Conservation (phyloP, 805 yeast genomes). For the Torulaspora maleeae region DNA sequence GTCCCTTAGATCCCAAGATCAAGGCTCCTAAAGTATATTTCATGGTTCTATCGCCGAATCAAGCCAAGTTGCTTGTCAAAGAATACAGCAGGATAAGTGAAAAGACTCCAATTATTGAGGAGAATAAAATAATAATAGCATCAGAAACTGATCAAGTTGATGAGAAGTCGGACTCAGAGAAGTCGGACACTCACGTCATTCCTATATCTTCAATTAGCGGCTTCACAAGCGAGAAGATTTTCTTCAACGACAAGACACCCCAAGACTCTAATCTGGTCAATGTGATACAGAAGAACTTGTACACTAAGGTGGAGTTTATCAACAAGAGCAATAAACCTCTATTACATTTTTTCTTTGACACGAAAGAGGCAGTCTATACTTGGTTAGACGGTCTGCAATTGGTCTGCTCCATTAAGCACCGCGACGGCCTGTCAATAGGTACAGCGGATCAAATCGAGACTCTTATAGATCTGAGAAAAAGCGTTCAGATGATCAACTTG, state of each 20-base stretch:
- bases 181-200: slow-evolving; percentile 37
- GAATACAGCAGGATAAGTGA: slow-evolving; percentile 48
- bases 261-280: slow-evolving; percentile 47
- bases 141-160: slow-evolving; percentile 6
- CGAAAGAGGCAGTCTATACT: slow-evolving; percentile 58
- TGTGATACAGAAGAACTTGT: slow-evolving; percentile 52
- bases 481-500: slow-evolving; percentile 46
- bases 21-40: slow-evolving; percentile 45
- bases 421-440: slow-evolving; percentile 37
- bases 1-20: slow-evolving; percentile 38
- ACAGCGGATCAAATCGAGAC: slow-evolving; percentile 43
- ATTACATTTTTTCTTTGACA: slow-evolving; percentile 64
- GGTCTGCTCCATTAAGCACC: slow-evolving; percentile 36
- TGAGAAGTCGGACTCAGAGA: slow-evolving; percentile 10
- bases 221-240: slow-evolving; percentile 48
- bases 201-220: slow-evolving; percentile 48
- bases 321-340: slow-evolving; percentile 41
- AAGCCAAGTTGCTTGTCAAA: slow-evolving; percentile 55
- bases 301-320: slow-evolving; percentile 51
- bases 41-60: slow-evolving; percentile 62
- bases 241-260: slow-evolving; percentile 42
- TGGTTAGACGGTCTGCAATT: slow-evolving; percentile 78
- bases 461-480: slow-evolving; percentile 43
- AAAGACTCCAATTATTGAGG: slow-evolving; percentile 53
- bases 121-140: slow-evolving; percentile 40